phyloP scores from a whole-genome alignment of 169 alveolate genomes.

The Neospora caninum region DNA sequence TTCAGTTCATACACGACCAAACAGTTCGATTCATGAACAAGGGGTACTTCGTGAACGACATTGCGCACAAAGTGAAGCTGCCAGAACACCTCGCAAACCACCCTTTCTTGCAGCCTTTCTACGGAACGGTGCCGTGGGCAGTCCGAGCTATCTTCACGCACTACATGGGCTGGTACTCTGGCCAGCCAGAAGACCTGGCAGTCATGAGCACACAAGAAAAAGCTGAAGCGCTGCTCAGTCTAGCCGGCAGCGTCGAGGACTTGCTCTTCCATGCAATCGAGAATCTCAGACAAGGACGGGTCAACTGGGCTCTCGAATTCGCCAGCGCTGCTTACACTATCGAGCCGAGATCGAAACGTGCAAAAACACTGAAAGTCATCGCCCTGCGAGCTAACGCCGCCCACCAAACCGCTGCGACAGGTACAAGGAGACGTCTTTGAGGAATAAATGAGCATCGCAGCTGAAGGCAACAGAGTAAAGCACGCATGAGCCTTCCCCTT shows the following conservation, averaged over 20 bases:
- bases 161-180: constrained; percentile 71
- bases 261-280: neutral
- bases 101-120: constrained; percentile 51
- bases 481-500: neutral
- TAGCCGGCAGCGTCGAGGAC: constrained; percentile 9
- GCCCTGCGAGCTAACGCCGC: constrained; percentile 55
- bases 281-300: neutral
- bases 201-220: neutral
- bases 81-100: constrained; percentile 50
- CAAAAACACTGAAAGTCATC: neutral
- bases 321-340: constrained; percentile 33
- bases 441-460: too few species aligned
- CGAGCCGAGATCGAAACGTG: constrained; percentile 22
- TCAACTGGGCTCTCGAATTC: constrained; percentile 55
- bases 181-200: constrained; percentile 38
- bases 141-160: constrained; percentile 55
- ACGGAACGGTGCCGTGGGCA: constrained; percentile 61
- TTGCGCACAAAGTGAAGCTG: constrained; percentile 39
- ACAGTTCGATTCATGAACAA: constrained; percentile 54
- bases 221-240: constrained; percentile 5
- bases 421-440: neutral
- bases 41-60: constrained; percentile 28
- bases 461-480: too few species aligned
- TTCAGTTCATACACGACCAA: constrained; percentile 67
- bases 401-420: constrained; percentile 55